These are phyloP conservation scores for Acaromyces ingoldii DNA, from an alignment of 1,284 basidiomycete genomes.

Conservation along the genomic window DNA sequence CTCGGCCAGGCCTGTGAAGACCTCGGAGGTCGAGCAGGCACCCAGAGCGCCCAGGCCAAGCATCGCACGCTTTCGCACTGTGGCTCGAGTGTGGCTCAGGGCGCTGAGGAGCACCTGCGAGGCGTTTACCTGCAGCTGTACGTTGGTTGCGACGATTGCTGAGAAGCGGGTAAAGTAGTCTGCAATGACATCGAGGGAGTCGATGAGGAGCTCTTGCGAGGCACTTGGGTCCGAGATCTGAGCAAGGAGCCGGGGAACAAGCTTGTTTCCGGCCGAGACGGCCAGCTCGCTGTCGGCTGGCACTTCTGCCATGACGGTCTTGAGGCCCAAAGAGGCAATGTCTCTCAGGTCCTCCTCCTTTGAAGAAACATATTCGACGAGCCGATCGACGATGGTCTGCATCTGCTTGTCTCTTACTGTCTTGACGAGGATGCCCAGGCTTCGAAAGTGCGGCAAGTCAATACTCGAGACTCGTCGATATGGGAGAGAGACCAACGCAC, in stretches of 20 bases:
- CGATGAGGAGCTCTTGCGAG: slow-evolving; percentile 77
- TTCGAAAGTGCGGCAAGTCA: slow-evolving; percentile 45
- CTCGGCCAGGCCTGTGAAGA: slow-evolving; percentile 35
- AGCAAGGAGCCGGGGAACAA: slow-evolving; percentile 75
- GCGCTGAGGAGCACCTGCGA: slow-evolving; percentile 62
- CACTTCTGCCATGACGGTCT: slow-evolving; percentile 86
- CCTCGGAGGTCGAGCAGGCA: slow-evolving; percentile 31
- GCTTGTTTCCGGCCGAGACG: slow-evolving; percentile 71
- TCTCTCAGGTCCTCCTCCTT: slow-evolving; percentile 86
- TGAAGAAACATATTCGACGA: slow-evolving; percentile 76
- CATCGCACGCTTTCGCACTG: slow-evolving; percentile 38
- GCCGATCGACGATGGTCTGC: slow-evolving; percentile 76
- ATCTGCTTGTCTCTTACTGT: slow-evolving; percentile 75
- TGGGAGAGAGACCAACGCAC: too few relatives aligned
- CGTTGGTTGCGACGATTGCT: slow-evolving; percentile 51
- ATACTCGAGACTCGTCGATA: background rate
- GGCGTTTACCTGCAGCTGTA: slow-evolving; percentile 57
- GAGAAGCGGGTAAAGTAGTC: slow-evolving; percentile 72
- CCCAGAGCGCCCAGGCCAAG: slow-evolving; percentile 66
- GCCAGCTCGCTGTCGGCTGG: slow-evolving; percentile 74
- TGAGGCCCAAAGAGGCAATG: slow-evolving; percentile 86
- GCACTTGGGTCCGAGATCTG: slow-evolving; percentile 59
- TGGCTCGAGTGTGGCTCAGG: slow-evolving; percentile 26
- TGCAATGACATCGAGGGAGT: slow-evolving; percentile 82
- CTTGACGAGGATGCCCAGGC: slow-evolving; percentile 78